A percentile compares a stretch with the other conserved stretches of the same genome.
phyloP scores from a whole-genome alignment of 2,329 filamentous ascomycete species.

The Penicillium sp. region DNA sequence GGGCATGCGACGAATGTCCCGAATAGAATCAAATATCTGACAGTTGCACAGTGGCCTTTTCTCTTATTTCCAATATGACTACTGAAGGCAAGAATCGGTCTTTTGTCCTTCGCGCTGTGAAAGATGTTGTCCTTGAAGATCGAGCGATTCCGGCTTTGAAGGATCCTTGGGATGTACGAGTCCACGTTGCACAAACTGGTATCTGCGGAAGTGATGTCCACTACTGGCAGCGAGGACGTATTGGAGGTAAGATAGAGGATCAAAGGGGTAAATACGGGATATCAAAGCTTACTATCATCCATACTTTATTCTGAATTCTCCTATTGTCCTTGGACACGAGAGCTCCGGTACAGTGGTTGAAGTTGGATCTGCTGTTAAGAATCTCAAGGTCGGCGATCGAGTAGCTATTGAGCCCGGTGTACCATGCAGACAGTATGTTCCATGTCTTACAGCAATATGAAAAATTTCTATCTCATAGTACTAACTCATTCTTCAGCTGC shows the following conservation, averaged over 20 bases:
- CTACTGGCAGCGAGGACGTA: constrained; percentile 49
- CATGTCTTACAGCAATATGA: not conserved
- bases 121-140: constrained; percentile 52
- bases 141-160: constrained; percentile 45
- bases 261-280: not conserved
- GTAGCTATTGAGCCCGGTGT: constrained; percentile 33
- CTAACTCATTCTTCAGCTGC: constrained; percentile 21
- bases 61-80: not conserved
- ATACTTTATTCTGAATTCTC: constrained; percentile 50
- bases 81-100: constrained; percentile 36
- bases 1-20: not conserved
- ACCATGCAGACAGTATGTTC: constrained; percentile 41
- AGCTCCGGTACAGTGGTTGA: constrained; percentile 28
- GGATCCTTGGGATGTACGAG: constrained; percentile 46
- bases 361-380: constrained; percentile 26
- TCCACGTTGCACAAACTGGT: constrained; percentile 52
- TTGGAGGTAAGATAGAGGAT: constrained; percentile 35
- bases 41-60: not conserved
- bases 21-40: not conserved
- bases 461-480: no score
- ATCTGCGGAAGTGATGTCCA: constrained; percentile 51
- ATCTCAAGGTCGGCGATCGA: constrained; percentile 27
- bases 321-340: constrained; percentile 41
- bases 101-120: constrained; percentile 53
- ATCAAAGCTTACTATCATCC: not conserved